Evolutionary conservation across 768 basidiomycete species (phyloP).

Genomic region (Hydnomerulius pinastri): DNA sequence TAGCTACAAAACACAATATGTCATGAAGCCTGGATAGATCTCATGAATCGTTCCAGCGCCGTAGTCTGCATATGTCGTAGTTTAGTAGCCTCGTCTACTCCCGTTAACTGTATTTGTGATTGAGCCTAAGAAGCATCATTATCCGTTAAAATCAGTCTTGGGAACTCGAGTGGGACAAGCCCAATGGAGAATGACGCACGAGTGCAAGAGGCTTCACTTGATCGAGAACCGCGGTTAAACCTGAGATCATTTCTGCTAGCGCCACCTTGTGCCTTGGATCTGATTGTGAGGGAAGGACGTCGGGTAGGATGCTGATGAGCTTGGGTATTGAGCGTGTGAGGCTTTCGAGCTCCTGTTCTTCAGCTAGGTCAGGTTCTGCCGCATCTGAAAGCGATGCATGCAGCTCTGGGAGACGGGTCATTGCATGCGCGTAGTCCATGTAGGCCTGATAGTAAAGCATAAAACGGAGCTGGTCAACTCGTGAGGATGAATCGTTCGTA

Average conservation of each 20-base stretch:
- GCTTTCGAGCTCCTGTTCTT: conserved; percentile 58
- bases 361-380: conserved; percentile 45
- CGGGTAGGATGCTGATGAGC: conserved; percentile 68
- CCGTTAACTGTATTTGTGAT: conserved; percentile 44
- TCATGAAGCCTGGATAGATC: conserved; percentile 47
- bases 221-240: conserved; percentile 61
- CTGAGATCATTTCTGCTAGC: conserved; percentile 68
- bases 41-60: conserved; percentile 64
- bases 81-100: conserved; percentile 59
- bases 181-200: conserved; percentile 54
- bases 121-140: conserved; percentile 30
- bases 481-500: conserved; percentile 28
- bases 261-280: conserved; percentile 73
- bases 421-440: conserved; percentile 69
- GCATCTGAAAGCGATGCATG: conserved; percentile 45
- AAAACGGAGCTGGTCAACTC: conserved; percentile 6
- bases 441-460: conserved; percentile 49
- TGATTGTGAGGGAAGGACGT: conserved; percentile 56
- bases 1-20: background rate
- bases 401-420: conserved; percentile 60
- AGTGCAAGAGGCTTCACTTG: conserved; percentile 58
- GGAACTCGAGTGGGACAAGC: background rate
- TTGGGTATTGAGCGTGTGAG: conserved; percentile 60
- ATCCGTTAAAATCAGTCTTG: background rate
- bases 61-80: conserved; percentile 65